These are phyloP conservation scores for Miscanthus lutarioriparius DNA, from an alignment of 176 grass and related monocot genomes.

Conservation along the genomic window DNA sequence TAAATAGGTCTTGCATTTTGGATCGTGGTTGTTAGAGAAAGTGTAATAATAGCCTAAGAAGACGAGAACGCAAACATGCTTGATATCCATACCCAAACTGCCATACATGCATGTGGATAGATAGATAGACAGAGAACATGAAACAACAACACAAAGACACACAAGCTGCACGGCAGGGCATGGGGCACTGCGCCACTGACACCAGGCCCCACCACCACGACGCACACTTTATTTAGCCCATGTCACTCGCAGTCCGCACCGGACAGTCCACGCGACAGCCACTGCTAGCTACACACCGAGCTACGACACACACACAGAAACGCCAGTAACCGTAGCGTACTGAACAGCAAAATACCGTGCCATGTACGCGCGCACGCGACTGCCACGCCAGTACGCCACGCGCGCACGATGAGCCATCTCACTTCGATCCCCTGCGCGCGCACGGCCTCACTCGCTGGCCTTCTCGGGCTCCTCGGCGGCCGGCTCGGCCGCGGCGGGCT, in stretches of 20 bases:
- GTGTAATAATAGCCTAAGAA: neutral
- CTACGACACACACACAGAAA: neutral
- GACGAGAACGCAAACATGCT: neutral
- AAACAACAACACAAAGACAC: neutral
- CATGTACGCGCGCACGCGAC: constrained; percentile 23
- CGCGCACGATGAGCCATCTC: neutral
- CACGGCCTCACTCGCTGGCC: constrained; percentile 12
- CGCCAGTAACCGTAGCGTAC: neutral
- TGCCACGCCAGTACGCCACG: neutral
- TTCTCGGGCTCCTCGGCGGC: neutral
- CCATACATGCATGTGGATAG: neutral
- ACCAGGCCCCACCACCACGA: constrained; percentile 20
- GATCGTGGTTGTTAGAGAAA: too few species aligned
- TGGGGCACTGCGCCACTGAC: constrained; percentile 13
- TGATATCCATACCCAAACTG: neutral
- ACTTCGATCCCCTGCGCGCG: neutral
- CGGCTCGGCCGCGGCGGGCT: neutral
- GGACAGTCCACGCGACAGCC: neutral
- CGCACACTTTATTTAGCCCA: constrained; percentile 39
- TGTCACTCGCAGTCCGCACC: constrained; percentile 23
- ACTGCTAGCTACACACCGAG: neutral
- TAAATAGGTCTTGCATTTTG: too few species aligned
- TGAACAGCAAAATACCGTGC: constrained; percentile 8
- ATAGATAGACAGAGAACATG: neutral
- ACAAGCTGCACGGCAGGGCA: neutral